A percentile compares a stretch with the other conserved stretches of the same genome.
phyloP scores from a whole-genome alignment of 768 basidiomycete species.

The Mycena venus region DNA sequence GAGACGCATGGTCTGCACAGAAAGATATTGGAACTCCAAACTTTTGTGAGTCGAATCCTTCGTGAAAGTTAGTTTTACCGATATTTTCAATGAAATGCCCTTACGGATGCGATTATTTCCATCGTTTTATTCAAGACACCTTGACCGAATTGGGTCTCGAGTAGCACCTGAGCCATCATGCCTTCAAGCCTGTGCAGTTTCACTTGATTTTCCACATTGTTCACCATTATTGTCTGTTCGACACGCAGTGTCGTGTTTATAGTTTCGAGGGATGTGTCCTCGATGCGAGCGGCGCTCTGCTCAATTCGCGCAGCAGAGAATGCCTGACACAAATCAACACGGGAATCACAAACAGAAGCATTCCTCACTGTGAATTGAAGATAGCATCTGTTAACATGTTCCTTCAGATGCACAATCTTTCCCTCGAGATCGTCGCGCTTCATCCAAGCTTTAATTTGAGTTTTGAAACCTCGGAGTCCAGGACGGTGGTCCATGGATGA shows the following conservation, averaged over 20 bases:
- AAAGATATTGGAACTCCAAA: constrained; percentile 23
- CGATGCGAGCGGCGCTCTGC: no score
- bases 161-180: constrained; percentile 15
- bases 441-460: constrained; percentile 9
- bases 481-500: neutral
- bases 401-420: constrained; percentile 5
- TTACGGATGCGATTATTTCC: constrained; percentile 15
- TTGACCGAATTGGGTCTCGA: constrained; percentile 19
- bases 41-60: constrained; percentile 18
- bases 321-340: no score
- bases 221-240: constrained; percentile 5
- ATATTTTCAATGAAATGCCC: neutral
- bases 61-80: neutral
- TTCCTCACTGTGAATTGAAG: constrained; percentile 18
- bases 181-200: constrained; percentile 5
- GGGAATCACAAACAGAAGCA: no score
- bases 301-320: neutral
- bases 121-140: neutral
- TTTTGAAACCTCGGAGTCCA: neutral
- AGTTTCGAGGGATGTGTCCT: no score
- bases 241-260: neutral
- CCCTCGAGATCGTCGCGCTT: constrained; percentile 27
- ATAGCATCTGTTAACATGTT: constrained; percentile 23
- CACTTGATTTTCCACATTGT: constrained; percentile 19
- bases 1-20: constrained; percentile 9